Evolutionary conservation across 306 rosid genomes (phyloP), one percentile per base, ranked within the genome.

Genomic region (Herpetospermum pedunculosum): DNA sequence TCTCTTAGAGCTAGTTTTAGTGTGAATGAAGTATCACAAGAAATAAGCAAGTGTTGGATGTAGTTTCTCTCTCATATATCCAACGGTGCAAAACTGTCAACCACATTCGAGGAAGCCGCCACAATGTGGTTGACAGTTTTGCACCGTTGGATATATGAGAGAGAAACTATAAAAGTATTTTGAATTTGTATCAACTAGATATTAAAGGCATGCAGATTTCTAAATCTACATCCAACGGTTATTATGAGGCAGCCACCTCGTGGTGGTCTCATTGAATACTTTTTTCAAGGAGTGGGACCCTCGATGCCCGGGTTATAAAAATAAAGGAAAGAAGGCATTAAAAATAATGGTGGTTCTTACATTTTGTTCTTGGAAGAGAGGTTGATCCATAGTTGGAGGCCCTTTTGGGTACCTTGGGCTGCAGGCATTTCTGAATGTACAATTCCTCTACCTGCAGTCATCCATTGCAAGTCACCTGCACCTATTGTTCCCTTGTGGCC

Each of bases 371-470:
- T 76, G 79, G 99, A 91, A 77, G 99, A 77, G 34, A 94, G 94
- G 58, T 94, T 94, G 73, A 94, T 91, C 99, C 99, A 94, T 7
- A 94, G 77, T 34, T 94, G 99, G 0, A 94, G 70, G 72, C 99
- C 99, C 88, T 80, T 88, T 75, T 94, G 97, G 23, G 94, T 87
- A 23, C 97, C 97, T 72, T 89, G 95, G 50, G 90, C 43, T 14
- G 91, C 88, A 75, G 99, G 92, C 97, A 91, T 91, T 83, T 94
- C 97, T 12, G 99, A 94, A 79, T 94, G 99, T 77, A 94, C 88
- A 5, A 94, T 91, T 8, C 99, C 99, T 89, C 84, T 88, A 3
- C 99, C 99, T 32, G 99, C 99, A 53, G 99, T 94, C 99, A 94
- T 94, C 99, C 99, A 94, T 14, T 94, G 99, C 78, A 94, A 73